Evolutionary conservation across 2,329 filamentous ascomycete species (phyloP), one percentile per base, ranked within the genome.

Genomic region (Colletotrichum orbiculare): DNA sequence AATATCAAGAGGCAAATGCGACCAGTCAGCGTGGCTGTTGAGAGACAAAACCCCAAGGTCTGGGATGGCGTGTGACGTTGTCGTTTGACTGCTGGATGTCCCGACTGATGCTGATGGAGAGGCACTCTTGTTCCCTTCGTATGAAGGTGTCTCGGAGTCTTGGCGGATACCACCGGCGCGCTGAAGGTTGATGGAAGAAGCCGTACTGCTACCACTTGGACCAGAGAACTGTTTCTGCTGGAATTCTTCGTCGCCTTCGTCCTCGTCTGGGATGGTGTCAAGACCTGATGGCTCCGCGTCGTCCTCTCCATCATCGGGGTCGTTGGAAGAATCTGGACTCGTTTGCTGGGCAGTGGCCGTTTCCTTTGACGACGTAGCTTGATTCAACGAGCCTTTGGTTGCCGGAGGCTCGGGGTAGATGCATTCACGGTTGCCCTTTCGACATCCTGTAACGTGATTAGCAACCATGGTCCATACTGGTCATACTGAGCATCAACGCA

Each of bases 401-500:
- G 79, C 75, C 50, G 87, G 80, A 37, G 89, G 82, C 52, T 95
- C 93, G 3, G 96, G 95, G 75, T 97, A 99, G 64, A 91, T 84
- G 76, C 96, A 99, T 69, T 97, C 93, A 78, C 96, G 87, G 70
- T 89, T 92, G 54, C 95, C 96, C 78, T 98, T 99, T 71, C 89
- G 91, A 77, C 96, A 99, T 73, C 95, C 94, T 91, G 67, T 46
- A 12, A 54, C 25, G 54, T 59, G 43, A 72, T 77, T 67, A 77
- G 75, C 68, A 43, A 17, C 43, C 25, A n/a, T 35, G 39, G 13
- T 53, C 71, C 60, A 71, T 69, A 47, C 39, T 42, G 13, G 45
- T 46, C 48, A n/a, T 9, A 17, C 41, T 47, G 41, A 47, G 59
- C 25, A 25, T 25, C 42, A 66, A 71, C 84, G 79, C 81, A 91